These are phyloP conservation scores for Apiospora marii DNA, from an alignment of 2,329 filamentous ascomycete species.

Conservation along the genomic window DNA sequence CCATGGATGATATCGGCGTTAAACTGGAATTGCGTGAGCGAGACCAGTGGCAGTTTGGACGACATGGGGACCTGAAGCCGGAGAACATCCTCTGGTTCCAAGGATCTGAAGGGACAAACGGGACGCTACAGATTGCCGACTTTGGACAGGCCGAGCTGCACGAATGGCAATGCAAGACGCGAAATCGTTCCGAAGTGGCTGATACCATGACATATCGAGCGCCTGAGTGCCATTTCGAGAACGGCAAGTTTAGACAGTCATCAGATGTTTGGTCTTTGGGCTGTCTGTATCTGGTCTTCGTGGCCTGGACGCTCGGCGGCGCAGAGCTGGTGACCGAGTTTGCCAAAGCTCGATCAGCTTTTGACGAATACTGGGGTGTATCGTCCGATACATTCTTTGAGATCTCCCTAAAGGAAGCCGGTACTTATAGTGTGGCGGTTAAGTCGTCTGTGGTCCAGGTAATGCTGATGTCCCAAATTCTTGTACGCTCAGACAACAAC, in stretches of 20 bases:
- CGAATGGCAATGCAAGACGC: background rate
- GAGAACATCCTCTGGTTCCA: conserved; percentile 9
- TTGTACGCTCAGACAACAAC: too few species aligned
- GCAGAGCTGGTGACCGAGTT: background rate
- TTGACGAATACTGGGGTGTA: background rate
- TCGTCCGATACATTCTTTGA: background rate
- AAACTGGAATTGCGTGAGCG: background rate
- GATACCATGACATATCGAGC: background rate
- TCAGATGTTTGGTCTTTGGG: background rate
- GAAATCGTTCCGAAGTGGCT: background rate
- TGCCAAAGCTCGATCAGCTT: background rate
- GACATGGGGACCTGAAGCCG: background rate
- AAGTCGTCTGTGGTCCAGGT: background rate
- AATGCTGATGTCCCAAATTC: background rate
- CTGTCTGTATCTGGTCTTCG: background rate
- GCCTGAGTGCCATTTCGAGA: background rate
- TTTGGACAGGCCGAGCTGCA: background rate
- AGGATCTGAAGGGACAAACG: background rate
- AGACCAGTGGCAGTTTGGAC: background rate
- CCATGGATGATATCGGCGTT: background rate
- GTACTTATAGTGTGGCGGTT: background rate
- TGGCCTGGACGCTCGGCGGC: background rate
- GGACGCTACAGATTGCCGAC: background rate
- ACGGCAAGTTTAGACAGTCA: background rate
- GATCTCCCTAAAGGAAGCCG: background rate